Conservation (phyloP, 1,139 yeast species). For the Blastobotrys buckinghamii region DNA sequence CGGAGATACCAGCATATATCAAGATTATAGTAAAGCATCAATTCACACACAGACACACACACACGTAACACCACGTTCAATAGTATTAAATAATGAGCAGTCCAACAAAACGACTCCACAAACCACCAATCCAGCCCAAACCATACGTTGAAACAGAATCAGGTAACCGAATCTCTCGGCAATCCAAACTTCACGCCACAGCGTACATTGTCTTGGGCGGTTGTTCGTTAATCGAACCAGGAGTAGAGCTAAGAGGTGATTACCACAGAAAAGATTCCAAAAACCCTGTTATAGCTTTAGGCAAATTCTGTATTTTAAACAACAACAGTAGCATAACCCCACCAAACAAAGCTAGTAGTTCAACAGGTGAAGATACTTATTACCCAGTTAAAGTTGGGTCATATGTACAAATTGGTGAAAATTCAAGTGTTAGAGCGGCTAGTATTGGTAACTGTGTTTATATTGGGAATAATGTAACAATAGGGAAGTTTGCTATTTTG, state of each 20-base stretch:
- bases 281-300: constrained; percentile 44
- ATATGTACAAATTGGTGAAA: constrained; percentile 48
- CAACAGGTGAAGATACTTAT: constrained; percentile 18
- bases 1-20: too few relatives aligned
- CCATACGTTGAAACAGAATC: constrained; percentile 33
- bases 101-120: background rate
- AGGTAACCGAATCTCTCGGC: constrained; percentile 53
- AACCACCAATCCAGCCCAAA: background rate
- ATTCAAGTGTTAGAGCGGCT: constrained; percentile 39
- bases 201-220: constrained; percentile 44
- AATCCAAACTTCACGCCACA: constrained; percentile 42
- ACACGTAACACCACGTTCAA: background rate
- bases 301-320: constrained; percentile 41
- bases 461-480: constrained; percentile 53
- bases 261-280: constrained; percentile 30
- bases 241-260: constrained; percentile 40
- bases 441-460: constrained; percentile 41
- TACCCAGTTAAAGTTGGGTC: constrained; percentile 50
- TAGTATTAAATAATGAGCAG: background rate
- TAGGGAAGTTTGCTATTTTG: constrained; percentile 50
- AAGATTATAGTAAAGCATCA: too few relatives aligned
- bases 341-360: constrained; percentile 17
- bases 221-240: constrained; percentile 35
- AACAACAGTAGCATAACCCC: constrained; percentile 24
- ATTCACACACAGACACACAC: too few relatives aligned